Evolutionary conservation across 2,329 filamentous ascomycete genomes (phyloP).

Genomic region (Aspergillus sp.): DNA sequence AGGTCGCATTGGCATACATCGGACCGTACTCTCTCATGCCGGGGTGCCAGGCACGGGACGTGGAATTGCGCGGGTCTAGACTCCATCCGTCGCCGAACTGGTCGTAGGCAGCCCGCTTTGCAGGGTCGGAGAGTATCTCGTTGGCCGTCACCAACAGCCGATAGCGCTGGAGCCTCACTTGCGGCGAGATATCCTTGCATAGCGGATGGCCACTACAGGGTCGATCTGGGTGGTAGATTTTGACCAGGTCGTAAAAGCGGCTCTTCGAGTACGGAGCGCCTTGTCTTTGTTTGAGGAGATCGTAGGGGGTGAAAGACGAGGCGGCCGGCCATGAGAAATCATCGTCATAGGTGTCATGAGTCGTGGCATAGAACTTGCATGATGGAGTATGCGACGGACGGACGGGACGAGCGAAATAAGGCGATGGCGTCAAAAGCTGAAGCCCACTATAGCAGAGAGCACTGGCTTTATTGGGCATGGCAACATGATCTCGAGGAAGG

Average conservation of each 20-base stretch:
- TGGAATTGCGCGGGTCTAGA: slow-evolving; percentile 30
- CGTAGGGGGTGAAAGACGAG: slow-evolving; percentile 62
- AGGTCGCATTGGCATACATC: slow-evolving; percentile 71
- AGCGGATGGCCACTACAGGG: slow-evolving; percentile 35
- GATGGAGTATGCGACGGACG: slow-evolving; percentile 15
- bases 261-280: slow-evolving; percentile 68
- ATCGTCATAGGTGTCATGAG: slow-evolving; percentile 20
- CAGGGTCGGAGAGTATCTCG: slow-evolving; percentile 72
- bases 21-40: slow-evolving; percentile 23
- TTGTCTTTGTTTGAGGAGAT: slow-evolving; percentile 61
- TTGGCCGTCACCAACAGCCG: slow-evolving; percentile 81
- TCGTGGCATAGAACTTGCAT: slow-evolving; percentile 25
- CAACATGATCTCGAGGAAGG: slow-evolving; percentile 23
- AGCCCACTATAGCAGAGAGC: slow-evolving; percentile 31
- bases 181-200: slow-evolving; percentile 44
- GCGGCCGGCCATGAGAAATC: slow-evolving; percentile 36
- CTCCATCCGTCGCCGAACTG: slow-evolving; percentile 72
- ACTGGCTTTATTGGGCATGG: slow-evolving; percentile 41
- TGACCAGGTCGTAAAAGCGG: slow-evolving; percentile 83
- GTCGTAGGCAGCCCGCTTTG: slow-evolving; percentile 74
- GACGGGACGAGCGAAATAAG: slow-evolving; percentile 14
- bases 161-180: slow-evolving; percentile 74
- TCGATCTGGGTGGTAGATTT: slow-evolving; percentile 88
- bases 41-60: slow-evolving; percentile 9
- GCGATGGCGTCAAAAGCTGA: slow-evolving; percentile 23